Conservation (phyloP, 2,329 filamentous ascomycete genomes). For the Gnomoniopsis sp. region DNA sequence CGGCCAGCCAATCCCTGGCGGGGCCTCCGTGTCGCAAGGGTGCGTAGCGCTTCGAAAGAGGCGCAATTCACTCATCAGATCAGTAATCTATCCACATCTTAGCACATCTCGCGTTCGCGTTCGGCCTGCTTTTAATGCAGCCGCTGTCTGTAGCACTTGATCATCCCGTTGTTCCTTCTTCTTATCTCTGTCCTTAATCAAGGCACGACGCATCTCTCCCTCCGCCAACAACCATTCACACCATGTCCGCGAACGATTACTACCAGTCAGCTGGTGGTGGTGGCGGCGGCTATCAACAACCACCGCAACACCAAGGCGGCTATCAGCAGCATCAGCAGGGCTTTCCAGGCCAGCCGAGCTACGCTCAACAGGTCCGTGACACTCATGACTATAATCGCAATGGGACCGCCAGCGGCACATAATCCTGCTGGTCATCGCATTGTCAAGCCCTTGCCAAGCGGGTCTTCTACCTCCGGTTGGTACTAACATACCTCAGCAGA, state of each 20-base stretch:
- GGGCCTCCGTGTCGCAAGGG: background rate
- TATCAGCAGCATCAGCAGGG: slow-evolving; percentile 15
- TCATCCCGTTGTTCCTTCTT: background rate
- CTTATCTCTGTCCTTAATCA: background rate
- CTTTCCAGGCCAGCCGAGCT: slow-evolving; percentile 21
- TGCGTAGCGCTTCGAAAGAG: background rate
- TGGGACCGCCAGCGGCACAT: background rate
- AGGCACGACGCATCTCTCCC: background rate
- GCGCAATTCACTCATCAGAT: background rate
- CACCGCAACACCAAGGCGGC: slow-evolving; percentile 20
- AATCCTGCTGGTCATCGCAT: background rate
- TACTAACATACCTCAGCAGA: slow-evolving; percentile 20
- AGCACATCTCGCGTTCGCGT: background rate
- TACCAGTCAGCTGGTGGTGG: slow-evolving; percentile 15
- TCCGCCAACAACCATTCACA: background rate
- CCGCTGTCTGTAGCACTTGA: background rate
- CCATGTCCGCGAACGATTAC: slow-evolving; percentile 24
- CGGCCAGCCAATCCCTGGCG: background rate
- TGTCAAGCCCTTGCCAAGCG: slow-evolving; percentile 22
- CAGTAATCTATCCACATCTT: background rate
- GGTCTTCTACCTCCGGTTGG: slow-evolving; percentile 17
- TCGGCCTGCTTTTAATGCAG: background rate
- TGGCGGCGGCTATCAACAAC: slow-evolving; percentile 10
- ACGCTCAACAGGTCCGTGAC: slow-evolving; percentile 22
- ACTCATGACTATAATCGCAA: background rate